Evolutionary conservation across 345 rosid species (phyloP), one percentile per base, ranked within the genome.

Genomic region (Salix dunnii): DNA sequence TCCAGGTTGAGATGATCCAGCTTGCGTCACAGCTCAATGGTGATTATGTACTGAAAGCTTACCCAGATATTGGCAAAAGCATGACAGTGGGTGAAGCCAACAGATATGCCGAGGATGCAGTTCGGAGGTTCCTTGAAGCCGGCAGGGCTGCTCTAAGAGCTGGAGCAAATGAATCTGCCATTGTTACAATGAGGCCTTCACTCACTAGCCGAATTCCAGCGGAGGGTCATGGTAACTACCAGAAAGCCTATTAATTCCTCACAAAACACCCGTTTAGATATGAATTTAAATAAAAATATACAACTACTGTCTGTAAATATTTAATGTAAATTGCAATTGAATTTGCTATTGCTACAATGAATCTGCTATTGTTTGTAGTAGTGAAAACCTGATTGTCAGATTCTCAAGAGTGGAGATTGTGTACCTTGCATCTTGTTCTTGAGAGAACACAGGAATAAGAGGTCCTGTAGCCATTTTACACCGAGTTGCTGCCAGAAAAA

Each of bases 21-120:
- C 98, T 96, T 9, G 99, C 99, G 0, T 91, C 98, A 27, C 99
- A 96, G 79, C 95, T 96, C 16, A 90, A 91, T 14, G 99, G 99
- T 1, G 99, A 96, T 78, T 81, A 94, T 63, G 88, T 96, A 38
- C 84, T 96, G 76, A 90, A 77, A 60, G 83, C 91, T 49, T 96
- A 96, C 84, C 99, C 99, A 7, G 64, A 92, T 82, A 87, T 92
- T 40, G 99, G 99, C 76, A 87, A 85, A 81, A 86, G 81, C 86
- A 92, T 96, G 99, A 92, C 88, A 1, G 99, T 92, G 12, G 87
- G 88, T 3, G 90, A 89, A 86, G 99, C 91, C 80, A 94, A 94
- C 85, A 82, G 80, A 67, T 96, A 96, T 16, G 98, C 92, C 0
- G 96, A 96, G 80, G 91, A 92, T 36, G 91, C 99, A n/a, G 93